A percentile compares a stretch with the other conserved stretches of the same genome.
phyloP scores from a whole-genome alignment of 768 basidiomycete species.

The Chalciporus piperatus region DNA sequence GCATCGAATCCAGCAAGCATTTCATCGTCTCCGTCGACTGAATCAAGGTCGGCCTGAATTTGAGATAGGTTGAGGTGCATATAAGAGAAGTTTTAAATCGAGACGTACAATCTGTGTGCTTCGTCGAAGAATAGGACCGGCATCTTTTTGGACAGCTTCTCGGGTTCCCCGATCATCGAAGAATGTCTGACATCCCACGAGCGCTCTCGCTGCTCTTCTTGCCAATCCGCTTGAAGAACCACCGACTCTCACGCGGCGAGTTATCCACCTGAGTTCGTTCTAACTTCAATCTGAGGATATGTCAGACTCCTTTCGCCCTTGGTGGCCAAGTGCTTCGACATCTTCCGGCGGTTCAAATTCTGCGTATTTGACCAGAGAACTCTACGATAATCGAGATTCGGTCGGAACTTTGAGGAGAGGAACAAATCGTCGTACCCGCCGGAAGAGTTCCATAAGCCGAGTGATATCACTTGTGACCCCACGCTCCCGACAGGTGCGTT shows the following conservation, averaged over 20 bases:
- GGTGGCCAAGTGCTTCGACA: constrained; percentile 19
- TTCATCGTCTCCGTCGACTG: constrained; percentile 82
- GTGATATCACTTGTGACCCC: constrained; percentile 67
- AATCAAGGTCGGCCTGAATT: constrained; percentile 62
- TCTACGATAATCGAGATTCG: constrained; percentile 35
- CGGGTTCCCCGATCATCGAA: constrained; percentile 28
- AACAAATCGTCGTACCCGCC: constrained; percentile 41
- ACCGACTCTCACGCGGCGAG: constrained; percentile 26
- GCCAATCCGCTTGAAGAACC: constrained; percentile 28
- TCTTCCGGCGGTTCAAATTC: constrained; percentile 53
- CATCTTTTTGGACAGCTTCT: constrained; percentile 57
- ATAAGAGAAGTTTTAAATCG: neutral
- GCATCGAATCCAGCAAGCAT: constrained; percentile 78
- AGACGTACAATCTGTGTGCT: constrained; percentile 71
- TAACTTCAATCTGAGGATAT: no score
- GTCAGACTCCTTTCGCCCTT: constrained; percentile 29
- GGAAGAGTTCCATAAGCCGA: constrained; percentile 81
- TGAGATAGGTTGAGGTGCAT: neutral
- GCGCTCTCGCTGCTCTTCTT: constrained; percentile 28
- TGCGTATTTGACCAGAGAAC: constrained; percentile 69
- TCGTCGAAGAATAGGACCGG: constrained; percentile 85
- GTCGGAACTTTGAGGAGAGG: neutral
- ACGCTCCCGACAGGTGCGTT: constrained; percentile 42
- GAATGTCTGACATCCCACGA: constrained; percentile 33
- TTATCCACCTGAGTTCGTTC: constrained; percentile 43